A percentile compares a stretch with the other conserved stretches of the same genome.
Evolutionary conservation across 2,329 filamentous ascomycete genomes (phyloP).

Genomic region (Tolypocladium endophyticum): DNA sequence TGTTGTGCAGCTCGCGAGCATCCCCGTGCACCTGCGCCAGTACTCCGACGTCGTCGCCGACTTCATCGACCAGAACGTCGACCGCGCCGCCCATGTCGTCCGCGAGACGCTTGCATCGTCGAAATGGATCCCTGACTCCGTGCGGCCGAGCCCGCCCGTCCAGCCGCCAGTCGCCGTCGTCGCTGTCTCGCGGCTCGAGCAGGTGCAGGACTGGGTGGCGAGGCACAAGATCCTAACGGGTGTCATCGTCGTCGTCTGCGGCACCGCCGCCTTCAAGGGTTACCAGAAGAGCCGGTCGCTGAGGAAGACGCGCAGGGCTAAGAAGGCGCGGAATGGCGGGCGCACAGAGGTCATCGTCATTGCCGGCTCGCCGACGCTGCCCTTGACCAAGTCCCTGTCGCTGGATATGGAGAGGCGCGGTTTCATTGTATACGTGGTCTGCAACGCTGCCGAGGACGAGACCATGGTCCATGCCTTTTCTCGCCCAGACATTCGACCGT

Average conservation of each 20-base stretch:
- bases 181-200: slow-evolving; percentile 31
- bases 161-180: slow-evolving; percentile 21
- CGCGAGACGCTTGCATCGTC: slow-evolving; percentile 58
- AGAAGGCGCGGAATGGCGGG: slow-evolving; percentile 70
- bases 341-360: slow-evolving; percentile 80
- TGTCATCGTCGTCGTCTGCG: slow-evolving; percentile 58
- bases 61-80: slow-evolving; percentile 71
- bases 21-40: slow-evolving; percentile 53
- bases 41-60: slow-evolving; percentile 68
- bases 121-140: slow-evolving; percentile 61
- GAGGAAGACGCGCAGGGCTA: slow-evolving; percentile 63
- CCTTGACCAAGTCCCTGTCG: slow-evolving; percentile 72
- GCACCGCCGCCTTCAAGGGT: slow-evolving; percentile 48
- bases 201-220: slow-evolving; percentile 59
- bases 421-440: slow-evolving; percentile 88
- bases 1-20: slow-evolving; percentile 34
- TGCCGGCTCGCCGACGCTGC: slow-evolving; percentile 76
- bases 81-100: slow-evolving; percentile 60
- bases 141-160: slow-evolving; percentile 47
- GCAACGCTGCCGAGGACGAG: slow-evolving; percentile 78
- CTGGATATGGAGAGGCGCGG: slow-evolving; percentile 83
- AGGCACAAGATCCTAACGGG: slow-evolving; percentile 65
- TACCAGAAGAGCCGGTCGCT: slow-evolving; percentile 43
- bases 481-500: slow-evolving; percentile 70
- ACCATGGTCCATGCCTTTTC: slow-evolving; percentile 63